Evolutionary conservation across 176 grass and related monocot species (phyloP), one percentile per base, ranked within the genome.

Genomic region (Themeda triandra): DNA sequence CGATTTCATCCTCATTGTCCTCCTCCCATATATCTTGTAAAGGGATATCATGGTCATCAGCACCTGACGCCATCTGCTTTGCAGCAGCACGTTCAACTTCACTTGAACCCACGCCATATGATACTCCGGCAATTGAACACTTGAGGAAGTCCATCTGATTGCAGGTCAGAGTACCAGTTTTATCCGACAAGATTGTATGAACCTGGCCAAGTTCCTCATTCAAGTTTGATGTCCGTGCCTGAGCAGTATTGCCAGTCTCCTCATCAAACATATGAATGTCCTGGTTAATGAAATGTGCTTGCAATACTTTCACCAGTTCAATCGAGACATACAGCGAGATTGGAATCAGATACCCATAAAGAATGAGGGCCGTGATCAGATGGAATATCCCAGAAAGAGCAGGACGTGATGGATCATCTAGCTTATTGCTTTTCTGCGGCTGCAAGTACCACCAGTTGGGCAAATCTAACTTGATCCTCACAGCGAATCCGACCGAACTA

Each of bases 121-220:
- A 87, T 73, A 92, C 71, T 60, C 93, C 96, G 46, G 91, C 93
- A 79, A 99, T 92, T 36, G 96, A 99, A 87, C 93, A 96, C 69
- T 96, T 99, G 70, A 99, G 92, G 78, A 99, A 99, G 58, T 99
- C 93, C 93, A 99, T 99, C 84, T 99, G 96, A 54, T 99, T 99
- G 76, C 96, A 99, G 8, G 96, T 99, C 86, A 99, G 75, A 49
- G 96, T 99, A 64, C 96, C 96, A 3, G 96, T 99, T 91, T 99
- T 96, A 87, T 96, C 96, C 0, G 93, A 99, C 65, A 99, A 58
- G 80, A 99, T 86, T 12, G 93, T 96, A 59, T 96, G 91, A 85
- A 99, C 96, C 82, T 99, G 96, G 31, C 96, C 93, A 83, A 99
- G 93, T 66, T 99, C 96, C 86, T 99, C 96, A 79, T 96, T 99